Evolutionary conservation across 2,329 filamentous ascomycete genomes (phyloP).

Genomic region (Chaetomiaceae sp.): DNA sequence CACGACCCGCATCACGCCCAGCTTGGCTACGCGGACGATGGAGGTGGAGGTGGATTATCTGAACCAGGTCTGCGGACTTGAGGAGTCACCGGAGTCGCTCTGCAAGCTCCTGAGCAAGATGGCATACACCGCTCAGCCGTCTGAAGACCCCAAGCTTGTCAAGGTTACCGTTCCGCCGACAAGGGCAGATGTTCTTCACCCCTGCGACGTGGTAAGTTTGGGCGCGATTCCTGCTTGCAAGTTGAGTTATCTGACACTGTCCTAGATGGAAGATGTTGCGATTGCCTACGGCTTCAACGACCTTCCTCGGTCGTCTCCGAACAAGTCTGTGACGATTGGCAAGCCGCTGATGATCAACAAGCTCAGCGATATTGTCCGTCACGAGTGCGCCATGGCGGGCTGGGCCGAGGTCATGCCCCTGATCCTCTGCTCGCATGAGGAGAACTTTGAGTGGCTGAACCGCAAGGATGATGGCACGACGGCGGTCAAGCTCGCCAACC

Average conservation of each 20-base stretch:
- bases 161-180: conserved; percentile 83
- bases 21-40: conserved; percentile 69
- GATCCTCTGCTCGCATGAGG: conserved; percentile 94
- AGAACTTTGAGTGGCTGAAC: conserved; percentile 96
- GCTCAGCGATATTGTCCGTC: conserved; percentile 82
- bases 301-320: conserved; percentile 80
- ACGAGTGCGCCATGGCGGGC: conserved; percentile 86
- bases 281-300: conserved; percentile 98
- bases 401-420: conserved; percentile 96
- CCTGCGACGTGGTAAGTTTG: conserved; percentile 67
- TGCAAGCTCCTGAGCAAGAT: conserved; percentile 81
- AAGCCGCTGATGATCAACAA: conserved; percentile 91
- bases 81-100: conserved; percentile 68
- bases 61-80: conserved; percentile 84
- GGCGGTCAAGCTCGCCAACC: conserved; percentile 81
- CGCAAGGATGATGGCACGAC: conserved; percentile 79
- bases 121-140: conserved; percentile 78
- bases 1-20: conserved; percentile 74
- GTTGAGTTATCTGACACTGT: neutral
- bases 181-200: conserved; percentile 88
- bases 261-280: conserved; percentile 85
- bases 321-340: conserved; percentile 79
- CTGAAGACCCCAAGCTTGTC: conserved; percentile 61
- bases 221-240: neutral
- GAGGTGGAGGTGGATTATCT: conserved; percentile 89